Evolutionary conservation across 75 land plant genomes (phyloP), one percentile per base, ranked within the genome.

Genomic region (Cupressus sempervirens): DNA sequence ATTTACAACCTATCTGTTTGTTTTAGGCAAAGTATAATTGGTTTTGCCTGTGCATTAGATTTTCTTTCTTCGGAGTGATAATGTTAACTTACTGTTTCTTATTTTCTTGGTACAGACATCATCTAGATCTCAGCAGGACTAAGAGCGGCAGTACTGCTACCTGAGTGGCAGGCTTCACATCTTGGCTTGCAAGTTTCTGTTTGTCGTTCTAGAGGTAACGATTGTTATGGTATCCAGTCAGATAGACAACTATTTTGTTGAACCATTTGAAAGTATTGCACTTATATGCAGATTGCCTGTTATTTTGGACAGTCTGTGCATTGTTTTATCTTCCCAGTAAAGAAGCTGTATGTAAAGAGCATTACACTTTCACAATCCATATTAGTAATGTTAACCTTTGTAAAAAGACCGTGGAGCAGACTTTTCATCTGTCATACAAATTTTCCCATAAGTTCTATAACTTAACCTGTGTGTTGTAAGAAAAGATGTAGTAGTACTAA

Each of bases 51-150:
- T 30, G 48, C 9, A 16, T 82, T 32, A 43, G 83, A 29, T 45
- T 81, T 45, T 38, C 35, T 81, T 56, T 4, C 2, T 2, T 46
- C 45, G 41, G 32, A 50, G 68, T 72, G 30, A 34, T 84, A 18
- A 43, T 72, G 29, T 11, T 84, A 18, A 36, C 43, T 40, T 79
- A 53, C 40, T 80, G 54, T 16, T 54, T 34, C 40, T 43, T n/a
- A 10, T 76, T 84, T 68, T n/a, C 32, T 77, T 72, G 18, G 52
- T 11, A 58, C 82, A 93, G 94, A 87, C 87, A 91, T 87, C 91
- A 88, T 87, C 79, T 90, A 93, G 91, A 88, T 90, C 91, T 91
- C 92, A 90, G 93, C 94, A 93, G 93, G 94, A 93, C 94, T 90
- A 87, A 93, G 93, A 93, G 86, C 87, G 88, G 90, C 87, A 84